Percentiles rank a stretch among this genome's conserved stretches.
Evolutionary conservation across 2,329 filamentous ascomycete genomes (phyloP).

Genomic region (Paradendryphiella salina): DNA sequence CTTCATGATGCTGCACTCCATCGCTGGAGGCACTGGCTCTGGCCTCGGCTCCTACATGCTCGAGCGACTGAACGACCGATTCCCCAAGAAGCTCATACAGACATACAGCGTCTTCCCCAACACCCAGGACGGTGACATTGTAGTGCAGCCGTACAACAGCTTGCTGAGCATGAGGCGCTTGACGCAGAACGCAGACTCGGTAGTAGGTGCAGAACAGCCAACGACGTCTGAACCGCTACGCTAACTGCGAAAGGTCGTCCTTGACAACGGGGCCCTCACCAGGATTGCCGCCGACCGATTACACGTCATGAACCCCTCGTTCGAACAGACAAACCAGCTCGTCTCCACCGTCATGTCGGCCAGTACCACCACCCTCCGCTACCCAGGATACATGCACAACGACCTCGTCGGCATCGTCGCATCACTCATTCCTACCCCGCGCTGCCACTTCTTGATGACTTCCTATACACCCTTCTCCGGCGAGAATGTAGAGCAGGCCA

Average conservation of each 20-base stretch:
- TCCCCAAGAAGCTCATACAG: slow-evolving; percentile 98
- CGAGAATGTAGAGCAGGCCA: slow-evolving; percentile 93
- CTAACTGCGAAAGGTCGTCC: slow-evolving; percentile 64
- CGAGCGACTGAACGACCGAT: slow-evolving; percentile 93
- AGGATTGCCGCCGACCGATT: slow-evolving; percentile 92
- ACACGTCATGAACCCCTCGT: slow-evolving; percentile 93
- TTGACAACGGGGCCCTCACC: slow-evolving; percentile 92
- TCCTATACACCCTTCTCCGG: slow-evolving; percentile 97
- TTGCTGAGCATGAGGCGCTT: slow-evolving; percentile 86
- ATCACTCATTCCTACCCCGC: slow-evolving; percentile 91
- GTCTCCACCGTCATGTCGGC: slow-evolving; percentile 97
- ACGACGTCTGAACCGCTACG: neutral
- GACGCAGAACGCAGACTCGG: slow-evolving; percentile 95
- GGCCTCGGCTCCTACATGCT: slow-evolving; percentile 94
- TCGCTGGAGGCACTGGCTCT: slow-evolving; percentile 93
- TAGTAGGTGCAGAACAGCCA: slow-evolving; percentile 57
- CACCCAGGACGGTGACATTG: slow-evolving; percentile 85
- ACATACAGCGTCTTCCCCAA: slow-evolving; percentile 99
- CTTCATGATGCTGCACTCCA: slow-evolving; percentile 98
- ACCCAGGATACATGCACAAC: slow-evolving; percentile 99
- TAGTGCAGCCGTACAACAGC: slow-evolving; percentile 98
- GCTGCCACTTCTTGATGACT: slow-evolving; percentile 98
- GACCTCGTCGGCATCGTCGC: slow-evolving; percentile 96
- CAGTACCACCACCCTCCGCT: slow-evolving; percentile 92
- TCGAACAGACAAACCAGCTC: slow-evolving; percentile 96